Base-by-base conservation (phyloP, 2,329 filamentous ascomycete genomes). In the Pseudonectria foliicola region DNA sequence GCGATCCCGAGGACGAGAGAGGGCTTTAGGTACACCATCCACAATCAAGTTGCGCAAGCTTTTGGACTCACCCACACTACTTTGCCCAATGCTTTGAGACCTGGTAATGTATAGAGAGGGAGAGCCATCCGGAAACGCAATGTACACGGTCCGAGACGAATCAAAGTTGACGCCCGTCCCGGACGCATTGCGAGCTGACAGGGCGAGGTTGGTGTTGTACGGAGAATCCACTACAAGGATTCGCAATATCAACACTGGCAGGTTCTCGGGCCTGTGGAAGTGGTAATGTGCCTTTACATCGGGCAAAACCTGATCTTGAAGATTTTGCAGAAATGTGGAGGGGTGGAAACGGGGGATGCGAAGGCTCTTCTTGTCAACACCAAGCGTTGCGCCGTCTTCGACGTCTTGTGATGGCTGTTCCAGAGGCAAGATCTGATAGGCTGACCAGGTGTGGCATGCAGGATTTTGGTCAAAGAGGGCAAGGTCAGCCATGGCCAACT, bases 261-360 rank as follows among this genome's bases (percentile, higher is more conserved):
- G 66, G 2, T 71, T 68, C 34, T 73, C 69, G 34, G 84, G 81
- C n/a, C 81, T 75, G 45, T 83, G 79, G 40, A 92, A 75, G 48
- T 85, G 81, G 57, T 86, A 92, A 59, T 93, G 85, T 5, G 84
- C 83, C 58, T 92, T 93, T 48, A 89, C 75, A 39, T 92, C 73
- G 1, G 86, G 84, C 2, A 85, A 68, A 13, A 88, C 73, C 52
- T 89, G 80, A 27, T 70, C 68, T 46, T 89, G 82, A 3, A 95
- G 73, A 45, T 81, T 82, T 44, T 77, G 75, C 25, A 93, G 67
- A 56, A 94, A 94, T 0, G 82, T 85, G 4, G 83, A 77, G 1
- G 85, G 82, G 51, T 93, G 85, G 50, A 92, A 85, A 12, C 82
- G 78, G 10, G 86, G 85, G 31, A 81, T 63, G 4, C 57, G 53